Evolutionary conservation across 2,329 filamentous ascomycete species (phyloP).

Genomic region (Penicillium sp.): DNA sequence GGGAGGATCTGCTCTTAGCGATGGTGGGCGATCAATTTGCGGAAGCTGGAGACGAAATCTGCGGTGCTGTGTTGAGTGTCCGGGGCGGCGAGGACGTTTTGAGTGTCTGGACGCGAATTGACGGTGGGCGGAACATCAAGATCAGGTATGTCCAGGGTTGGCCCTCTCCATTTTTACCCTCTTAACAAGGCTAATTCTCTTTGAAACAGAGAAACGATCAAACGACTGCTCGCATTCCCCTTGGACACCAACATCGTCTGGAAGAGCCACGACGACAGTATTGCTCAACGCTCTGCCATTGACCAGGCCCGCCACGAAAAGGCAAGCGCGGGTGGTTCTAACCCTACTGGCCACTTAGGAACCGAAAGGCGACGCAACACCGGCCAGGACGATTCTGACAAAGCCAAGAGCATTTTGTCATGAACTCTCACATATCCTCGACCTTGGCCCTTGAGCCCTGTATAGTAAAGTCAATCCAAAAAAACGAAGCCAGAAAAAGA

Average conservation of each 20-base stretch:
- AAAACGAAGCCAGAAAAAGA: slow-evolving; percentile 25
- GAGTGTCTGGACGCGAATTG: slow-evolving; percentile 95
- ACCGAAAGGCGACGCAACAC: slow-evolving; percentile 48
- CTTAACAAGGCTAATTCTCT: slow-evolving; percentile 19
- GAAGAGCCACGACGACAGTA: slow-evolving; percentile 95
- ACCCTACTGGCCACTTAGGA: slow-evolving; percentile 37
- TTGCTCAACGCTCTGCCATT: slow-evolving; percentile 86
- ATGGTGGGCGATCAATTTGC: slow-evolving; percentile 93
- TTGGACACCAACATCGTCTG: slow-evolving; percentile 89
- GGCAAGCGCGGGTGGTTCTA: slow-evolving; percentile 45
- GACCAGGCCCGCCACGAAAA: slow-evolving; percentile 93
- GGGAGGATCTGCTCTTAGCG: slow-evolving; percentile 90
- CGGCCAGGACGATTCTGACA: slow-evolving; percentile 49
- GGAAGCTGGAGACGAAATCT: slow-evolving; percentile 91
- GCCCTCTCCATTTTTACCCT: not conserved
- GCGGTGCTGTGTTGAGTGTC: slow-evolving; percentile 91
- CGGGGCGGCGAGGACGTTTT: slow-evolving; percentile 95
- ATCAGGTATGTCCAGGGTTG: slow-evolving; percentile 69
- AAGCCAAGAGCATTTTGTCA: slow-evolving; percentile 46
- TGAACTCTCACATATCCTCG: slow-evolving; percentile 20
- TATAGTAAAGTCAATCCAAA: slow-evolving; percentile 42
- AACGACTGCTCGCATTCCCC: slow-evolving; percentile 83
- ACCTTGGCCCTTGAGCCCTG: slow-evolving; percentile 35
- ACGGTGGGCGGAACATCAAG: slow-evolving; percentile 91
- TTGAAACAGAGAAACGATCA: slow-evolving; percentile 86